Conservation (phyloP, 176 grass and related monocot genomes). For the Thalia dealbata region DNA sequence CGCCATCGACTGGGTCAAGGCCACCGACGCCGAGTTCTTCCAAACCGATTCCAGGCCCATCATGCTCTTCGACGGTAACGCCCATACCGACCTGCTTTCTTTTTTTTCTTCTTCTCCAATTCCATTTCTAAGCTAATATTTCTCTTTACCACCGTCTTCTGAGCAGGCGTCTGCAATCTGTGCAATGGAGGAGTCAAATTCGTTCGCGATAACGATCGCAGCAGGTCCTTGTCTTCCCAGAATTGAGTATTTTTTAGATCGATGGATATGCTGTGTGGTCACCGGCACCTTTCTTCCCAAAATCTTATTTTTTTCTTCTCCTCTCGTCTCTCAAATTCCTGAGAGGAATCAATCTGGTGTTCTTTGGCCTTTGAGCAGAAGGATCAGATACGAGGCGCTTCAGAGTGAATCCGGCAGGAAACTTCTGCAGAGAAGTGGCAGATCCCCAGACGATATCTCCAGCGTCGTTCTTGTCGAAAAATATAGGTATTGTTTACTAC, state of each 20-base stretch:
- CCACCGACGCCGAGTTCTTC: slow-evolving; percentile 70
- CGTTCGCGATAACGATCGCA: slow-evolving; percentile 54
- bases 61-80: slow-evolving; percentile 83
- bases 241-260: not conserved
- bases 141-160: not conserved
- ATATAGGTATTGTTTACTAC: slow-evolving; percentile 34
- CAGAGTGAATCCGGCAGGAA: slow-evolving; percentile 72
- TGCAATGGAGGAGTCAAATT: slow-evolving; percentile 79
- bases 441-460: slow-evolving; percentile 74
- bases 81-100: not conserved
- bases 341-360: not conserved
- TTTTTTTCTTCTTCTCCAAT: not conserved
- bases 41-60: slow-evolving; percentile 53
- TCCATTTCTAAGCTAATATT: not conserved
- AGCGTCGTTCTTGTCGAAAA: slow-evolving; percentile 89
- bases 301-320: no score
- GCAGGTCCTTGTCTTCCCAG: slow-evolving; percentile 26
- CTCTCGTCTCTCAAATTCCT: not conserved
- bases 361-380: slow-evolving; percentile 19
- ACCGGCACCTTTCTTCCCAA: not conserved
- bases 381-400: slow-evolving; percentile 61
- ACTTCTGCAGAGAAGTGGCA: slow-evolving; percentile 65
- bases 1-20: slow-evolving; percentile 28
- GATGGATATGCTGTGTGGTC: not conserved
- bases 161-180: slow-evolving; percentile 72